phyloP scores from a whole-genome alignment of 257 asterid genomes.

The Solanum clarkiae region DNA sequence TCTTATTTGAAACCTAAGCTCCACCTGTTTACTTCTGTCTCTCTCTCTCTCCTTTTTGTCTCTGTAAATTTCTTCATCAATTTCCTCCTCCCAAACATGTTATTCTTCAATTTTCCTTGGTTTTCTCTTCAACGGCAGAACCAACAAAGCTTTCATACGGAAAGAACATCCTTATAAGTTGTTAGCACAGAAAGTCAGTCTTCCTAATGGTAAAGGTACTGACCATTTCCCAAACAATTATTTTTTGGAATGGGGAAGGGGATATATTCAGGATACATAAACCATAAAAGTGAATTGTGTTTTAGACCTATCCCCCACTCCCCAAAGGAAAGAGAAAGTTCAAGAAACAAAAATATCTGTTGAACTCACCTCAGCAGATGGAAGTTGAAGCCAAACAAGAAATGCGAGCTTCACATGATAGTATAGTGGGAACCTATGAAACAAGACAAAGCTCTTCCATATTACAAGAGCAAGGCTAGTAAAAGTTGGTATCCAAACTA shows the following conservation, averaged over 20 bases:
- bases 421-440: slow-evolving; percentile 77
- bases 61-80: not conserved
- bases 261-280: not conserved
- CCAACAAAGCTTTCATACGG: not conserved
- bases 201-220: not conserved
- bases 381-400: slow-evolving; percentile 98
- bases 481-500: not conserved
- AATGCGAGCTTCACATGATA: slow-evolving; percentile 88
- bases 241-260: not conserved
- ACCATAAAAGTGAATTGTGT: not conserved
- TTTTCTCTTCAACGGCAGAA: not conserved
- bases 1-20: not conserved
- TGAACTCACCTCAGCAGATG: slow-evolving; percentile 60
- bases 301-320: not conserved
- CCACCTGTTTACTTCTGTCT: not conserved
- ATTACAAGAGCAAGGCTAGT: not conserved
- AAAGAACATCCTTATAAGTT: not conserved
- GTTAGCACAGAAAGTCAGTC: not conserved
- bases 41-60: not conserved
- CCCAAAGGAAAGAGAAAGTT: not conserved
- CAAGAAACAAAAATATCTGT: not conserved
- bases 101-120: not conserved
- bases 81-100: not conserved
- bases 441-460: slow-evolving; percentile 7
- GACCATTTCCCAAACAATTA: not conserved